Conservation (phyloP, 768 basidiomycete genomes). For the Podaxis sp. region DNA sequence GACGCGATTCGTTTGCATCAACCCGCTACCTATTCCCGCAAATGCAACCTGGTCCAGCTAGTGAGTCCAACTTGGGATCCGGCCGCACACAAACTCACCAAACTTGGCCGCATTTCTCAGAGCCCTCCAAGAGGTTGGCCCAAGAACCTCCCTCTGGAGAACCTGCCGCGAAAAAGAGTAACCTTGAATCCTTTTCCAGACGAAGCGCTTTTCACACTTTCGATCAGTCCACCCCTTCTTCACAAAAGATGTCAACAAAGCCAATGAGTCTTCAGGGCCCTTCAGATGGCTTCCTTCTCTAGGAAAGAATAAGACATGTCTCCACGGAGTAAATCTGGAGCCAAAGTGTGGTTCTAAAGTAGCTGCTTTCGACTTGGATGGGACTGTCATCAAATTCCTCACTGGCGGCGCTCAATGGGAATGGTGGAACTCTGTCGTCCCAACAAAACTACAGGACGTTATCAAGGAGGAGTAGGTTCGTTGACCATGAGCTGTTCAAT, state of each 20-base stretch:
- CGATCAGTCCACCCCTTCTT: constrained; percentile 36
- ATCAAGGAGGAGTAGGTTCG: constrained; percentile 56
- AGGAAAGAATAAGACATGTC: constrained; percentile 36
- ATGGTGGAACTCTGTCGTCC: constrained; percentile 74
- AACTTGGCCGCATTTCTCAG: not conserved
- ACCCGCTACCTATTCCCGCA: not conserved
- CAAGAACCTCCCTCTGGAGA: constrained; percentile 4
- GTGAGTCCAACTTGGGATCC: not conserved
- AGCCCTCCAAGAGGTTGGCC: constrained; percentile 1
- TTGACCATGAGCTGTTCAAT: not conserved
- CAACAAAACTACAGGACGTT: constrained; percentile 57
- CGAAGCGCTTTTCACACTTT: not conserved
- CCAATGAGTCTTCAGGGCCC: constrained; percentile 15
- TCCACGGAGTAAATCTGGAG: constrained; percentile 37
- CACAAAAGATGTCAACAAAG: constrained; percentile 8
- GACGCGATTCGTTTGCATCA: not conserved
- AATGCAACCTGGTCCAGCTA: not conserved
- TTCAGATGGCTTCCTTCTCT: constrained; percentile 42
- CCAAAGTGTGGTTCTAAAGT: constrained; percentile 54
- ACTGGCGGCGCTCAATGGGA: constrained; percentile 46
- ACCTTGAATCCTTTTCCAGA: not conserved
- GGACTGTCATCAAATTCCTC: constrained; percentile 61
- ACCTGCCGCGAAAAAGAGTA: constrained; percentile 10
- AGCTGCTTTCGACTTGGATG: constrained; percentile 85
- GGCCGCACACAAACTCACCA: not conserved